These are phyloP conservation scores for Eucalyptus albens DNA, from an alignment of 345 rosid genomes.

Conservation along the genomic window DNA sequence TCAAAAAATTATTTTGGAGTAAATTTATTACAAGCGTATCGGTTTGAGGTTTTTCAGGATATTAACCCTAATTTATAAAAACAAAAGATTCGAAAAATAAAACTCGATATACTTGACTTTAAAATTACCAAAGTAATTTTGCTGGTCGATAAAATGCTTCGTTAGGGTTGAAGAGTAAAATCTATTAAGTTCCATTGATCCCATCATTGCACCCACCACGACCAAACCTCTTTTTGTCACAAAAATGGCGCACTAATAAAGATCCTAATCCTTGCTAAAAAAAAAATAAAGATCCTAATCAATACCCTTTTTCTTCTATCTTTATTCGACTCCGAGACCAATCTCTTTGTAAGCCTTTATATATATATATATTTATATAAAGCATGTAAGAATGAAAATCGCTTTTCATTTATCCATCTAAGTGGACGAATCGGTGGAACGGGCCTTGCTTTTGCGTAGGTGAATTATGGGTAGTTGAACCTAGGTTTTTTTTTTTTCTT, in stretches of 20 bases:
- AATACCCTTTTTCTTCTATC: background rate
- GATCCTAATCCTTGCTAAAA: background rate
- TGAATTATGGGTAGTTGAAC: background rate
- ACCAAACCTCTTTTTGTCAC: background rate
- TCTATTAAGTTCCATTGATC: background rate
- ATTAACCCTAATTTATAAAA: background rate
- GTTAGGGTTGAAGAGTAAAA: background rate
- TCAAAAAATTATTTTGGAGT: too few relatives aligned
- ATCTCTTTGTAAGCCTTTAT: background rate
- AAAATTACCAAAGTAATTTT: background rate
- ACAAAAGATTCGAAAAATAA: background rate
- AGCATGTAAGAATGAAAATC: background rate
- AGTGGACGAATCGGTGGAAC: background rate
- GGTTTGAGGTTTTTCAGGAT: accelerated
- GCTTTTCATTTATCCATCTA: background rate
- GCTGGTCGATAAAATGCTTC: background rate
- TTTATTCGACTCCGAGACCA: background rate
- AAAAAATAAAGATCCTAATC: background rate
- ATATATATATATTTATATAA: background rate
- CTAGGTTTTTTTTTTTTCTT: background rate
- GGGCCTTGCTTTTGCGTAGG: background rate
- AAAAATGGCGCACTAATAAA: background rate
- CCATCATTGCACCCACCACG: background rate
- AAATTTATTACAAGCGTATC: too few relatives aligned
- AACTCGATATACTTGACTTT: background rate